phyloP scores from a whole-genome alignment of 768 basidiomycete species.

The Boletellus emodensis region DNA sequence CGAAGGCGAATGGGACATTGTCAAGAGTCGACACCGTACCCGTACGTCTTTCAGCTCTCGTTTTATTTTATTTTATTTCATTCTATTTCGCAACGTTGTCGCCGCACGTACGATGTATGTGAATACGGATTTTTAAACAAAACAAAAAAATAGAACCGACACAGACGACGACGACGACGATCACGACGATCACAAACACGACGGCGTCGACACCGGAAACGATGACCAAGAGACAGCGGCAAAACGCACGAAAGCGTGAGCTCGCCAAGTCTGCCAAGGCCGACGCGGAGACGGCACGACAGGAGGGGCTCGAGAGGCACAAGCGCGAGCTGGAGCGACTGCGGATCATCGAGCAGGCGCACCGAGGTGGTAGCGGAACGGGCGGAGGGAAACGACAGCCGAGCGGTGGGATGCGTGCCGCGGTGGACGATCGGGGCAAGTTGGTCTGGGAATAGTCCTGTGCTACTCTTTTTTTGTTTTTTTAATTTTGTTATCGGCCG shows the following conservation, averaged over 20 bases:
- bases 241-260: conserved; percentile 61
- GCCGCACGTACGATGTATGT: no score
- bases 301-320: conserved; percentile 52
- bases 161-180: conserved; percentile 12
- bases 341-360: conserved; percentile 45
- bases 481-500: no score
- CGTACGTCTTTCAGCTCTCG: conserved; percentile 31
- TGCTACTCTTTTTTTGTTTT: background rate
- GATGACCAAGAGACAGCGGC: conserved; percentile 63
- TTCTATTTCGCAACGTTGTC: background rate
- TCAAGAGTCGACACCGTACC: conserved; percentile 49
- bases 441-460: conserved; percentile 48
- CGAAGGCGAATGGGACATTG: conserved; percentile 74
- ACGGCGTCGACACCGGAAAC: conserved; percentile 32
- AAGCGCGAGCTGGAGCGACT: conserved; percentile 55
- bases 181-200: background rate
- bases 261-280: conserved; percentile 54
- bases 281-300: conserved; percentile 49
- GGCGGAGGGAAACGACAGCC: conserved; percentile 23
- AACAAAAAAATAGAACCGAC: conserved; percentile 16
- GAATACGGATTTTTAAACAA: no score
- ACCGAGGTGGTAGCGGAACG: conserved; percentile 8
- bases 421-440: conserved; percentile 53
- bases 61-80: background rate
- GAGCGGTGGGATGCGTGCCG: conserved; percentile 60